Base-by-base conservation (phyloP, 495 filamentous ascomycete species). In the Diplogelasinospora grovesii region DNA sequence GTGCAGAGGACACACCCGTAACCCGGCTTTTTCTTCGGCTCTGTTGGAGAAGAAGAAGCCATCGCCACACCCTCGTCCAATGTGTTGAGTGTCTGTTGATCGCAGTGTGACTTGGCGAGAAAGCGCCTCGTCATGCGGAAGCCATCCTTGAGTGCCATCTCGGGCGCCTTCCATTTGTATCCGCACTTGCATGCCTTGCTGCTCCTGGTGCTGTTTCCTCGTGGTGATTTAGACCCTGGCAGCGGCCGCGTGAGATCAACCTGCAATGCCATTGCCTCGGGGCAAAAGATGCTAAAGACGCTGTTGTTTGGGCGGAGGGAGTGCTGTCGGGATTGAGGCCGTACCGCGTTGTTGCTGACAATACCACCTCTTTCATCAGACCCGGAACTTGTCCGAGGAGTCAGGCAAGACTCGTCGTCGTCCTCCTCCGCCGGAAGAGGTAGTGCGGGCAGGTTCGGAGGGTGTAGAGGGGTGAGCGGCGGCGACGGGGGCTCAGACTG, bases 271-370 rank as follows among this genome's bases (percentile, higher is more conserved):
- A 65, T 50, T 4, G 60, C 62, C 21, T 64, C 50, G 4, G 62
- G 45, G 37, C 62, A 65, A 32, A 65, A 65, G 27, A 61, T 48
- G 43, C 59, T 60, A 26, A 66, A 66, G 23, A 64, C 63, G 43
- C 56, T 57, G 39, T 66, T 66, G 46, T 53, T 57, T 15, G 59
- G 59, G 6, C 53, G 50, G 14, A 45, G 19, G 23, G 42, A 24
- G n/a, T n/a, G n/a, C 25, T 30, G 29, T 23, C 32, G 19, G 3
- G 38, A 14, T 28, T 31, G 42, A 1, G 36, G 28, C 22, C 13
- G 27, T n/a, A n/a, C n/a, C n/a, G n/a, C n/a, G n/a, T n/a, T n/a
- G n/a, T n/a, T n/a, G n/a, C n/a, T n/a, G n/a, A n/a, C n/a, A n/a
- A n/a, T n/a, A n/a, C n/a, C n/a, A n/a, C n/a, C n/a, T n/a, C n/a